Conservation (phyloP, 2,329 filamentous ascomycete genomes). For the Colletotrichum plurivorum region DNA sequence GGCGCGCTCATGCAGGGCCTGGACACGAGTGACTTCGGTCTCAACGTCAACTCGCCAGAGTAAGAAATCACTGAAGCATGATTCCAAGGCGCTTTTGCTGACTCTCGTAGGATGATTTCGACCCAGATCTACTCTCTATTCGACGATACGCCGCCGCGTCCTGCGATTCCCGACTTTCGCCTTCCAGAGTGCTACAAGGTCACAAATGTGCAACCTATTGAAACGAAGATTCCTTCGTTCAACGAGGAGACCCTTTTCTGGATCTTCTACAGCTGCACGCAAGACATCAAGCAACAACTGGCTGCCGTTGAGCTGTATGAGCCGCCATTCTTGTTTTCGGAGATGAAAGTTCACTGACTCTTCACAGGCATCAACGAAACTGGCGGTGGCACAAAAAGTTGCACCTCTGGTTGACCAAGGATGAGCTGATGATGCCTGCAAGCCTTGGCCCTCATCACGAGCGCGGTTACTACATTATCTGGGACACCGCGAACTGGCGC, state of each 20-base stretch:
- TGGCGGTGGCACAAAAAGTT: slow-evolving; percentile 80
- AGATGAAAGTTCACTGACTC: neutral
- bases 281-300: slow-evolving; percentile 74
- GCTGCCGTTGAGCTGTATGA: slow-evolving; percentile 75
- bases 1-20: slow-evolving; percentile 72
- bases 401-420: slow-evolving; percentile 77
- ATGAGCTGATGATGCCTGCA: slow-evolving; percentile 75
- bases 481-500: slow-evolving; percentile 73
- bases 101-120: slow-evolving; percentile 63
- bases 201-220: slow-evolving; percentile 75
- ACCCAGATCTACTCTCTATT: slow-evolving; percentile 74
- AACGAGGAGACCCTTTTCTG: slow-evolving; percentile 79
- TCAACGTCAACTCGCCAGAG: slow-evolving; percentile 72
- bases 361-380: slow-evolving; percentile 70
- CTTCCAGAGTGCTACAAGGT: slow-evolving; percentile 78
- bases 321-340: neutral
- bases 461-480: slow-evolving; percentile 77
- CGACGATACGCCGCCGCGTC: slow-evolving; percentile 71
- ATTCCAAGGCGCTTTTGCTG: slow-evolving; percentile 32
- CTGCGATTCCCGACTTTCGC: slow-evolving; percentile 69
- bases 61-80: slow-evolving; percentile 53
- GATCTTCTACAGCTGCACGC: slow-evolving; percentile 78
- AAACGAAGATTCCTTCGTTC: slow-evolving; percentile 76
- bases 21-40: slow-evolving; percentile 69
- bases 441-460: slow-evolving; percentile 71